Evolutionary conservation across 257 asterid genomes (phyloP).

Genomic region (Agastache rugosa): DNA sequence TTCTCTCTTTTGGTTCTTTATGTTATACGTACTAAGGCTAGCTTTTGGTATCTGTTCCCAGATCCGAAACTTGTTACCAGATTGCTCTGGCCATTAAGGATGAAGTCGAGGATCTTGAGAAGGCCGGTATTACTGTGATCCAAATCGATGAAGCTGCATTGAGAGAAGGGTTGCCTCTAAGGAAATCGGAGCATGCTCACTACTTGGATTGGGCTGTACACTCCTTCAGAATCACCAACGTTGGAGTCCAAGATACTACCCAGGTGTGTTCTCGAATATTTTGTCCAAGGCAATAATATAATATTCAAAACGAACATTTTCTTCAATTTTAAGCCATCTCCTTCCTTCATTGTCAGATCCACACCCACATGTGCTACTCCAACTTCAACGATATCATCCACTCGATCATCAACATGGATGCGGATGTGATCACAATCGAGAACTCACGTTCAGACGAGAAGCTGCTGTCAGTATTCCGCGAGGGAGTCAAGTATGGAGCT

Average conservation of each 20-base stretch:
- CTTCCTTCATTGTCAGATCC: constrained; percentile 58
- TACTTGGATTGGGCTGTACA: constrained; percentile 99
- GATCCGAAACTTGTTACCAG: constrained; percentile 92
- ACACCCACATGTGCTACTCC: constrained; percentile 99
- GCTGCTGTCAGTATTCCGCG: constrained; percentile 95
- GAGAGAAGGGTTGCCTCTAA: constrained; percentile 95
- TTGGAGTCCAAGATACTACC: constrained; percentile 84
- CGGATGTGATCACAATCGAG: constrained; percentile 97
- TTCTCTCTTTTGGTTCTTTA: neutral
- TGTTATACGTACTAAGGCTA: neutral
- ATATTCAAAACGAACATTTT: neutral
- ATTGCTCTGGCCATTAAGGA: constrained; percentile 96
- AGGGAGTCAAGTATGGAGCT: constrained; percentile 95
- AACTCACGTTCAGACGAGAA: constrained; percentile 98
- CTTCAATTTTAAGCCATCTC: neutral
- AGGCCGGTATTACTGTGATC: constrained; percentile 85
- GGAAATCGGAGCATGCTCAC: constrained; percentile 91
- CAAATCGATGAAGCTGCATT: constrained; percentile 97
- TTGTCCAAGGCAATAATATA: neutral
- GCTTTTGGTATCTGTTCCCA: constrained; percentile 36
- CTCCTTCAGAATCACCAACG: constrained; percentile 94
- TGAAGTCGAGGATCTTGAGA: constrained; percentile 98
- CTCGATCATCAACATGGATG: constrained; percentile 96
- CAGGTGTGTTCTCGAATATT: constrained; percentile 54
- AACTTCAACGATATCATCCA: constrained; percentile 98